Conservation (phyloP, 2,329 filamentous ascomycete species). For the Ceratocystis lukuohia region DNA sequence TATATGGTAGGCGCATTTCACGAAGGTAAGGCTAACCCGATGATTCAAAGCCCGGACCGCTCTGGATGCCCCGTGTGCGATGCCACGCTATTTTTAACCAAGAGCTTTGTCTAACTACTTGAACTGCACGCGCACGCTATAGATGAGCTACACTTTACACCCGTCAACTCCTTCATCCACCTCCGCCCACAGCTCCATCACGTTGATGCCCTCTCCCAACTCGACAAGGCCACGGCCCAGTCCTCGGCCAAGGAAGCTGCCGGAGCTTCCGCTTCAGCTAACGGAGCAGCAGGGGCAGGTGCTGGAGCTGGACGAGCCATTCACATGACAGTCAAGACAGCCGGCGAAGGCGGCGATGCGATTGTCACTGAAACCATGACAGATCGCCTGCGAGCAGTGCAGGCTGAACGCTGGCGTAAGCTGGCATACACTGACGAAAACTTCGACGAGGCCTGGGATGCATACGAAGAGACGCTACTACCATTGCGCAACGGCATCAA, state of each 20-base stretch:
- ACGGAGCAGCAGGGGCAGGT: slow-evolving; percentile 27
- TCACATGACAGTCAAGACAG: slow-evolving; percentile 74
- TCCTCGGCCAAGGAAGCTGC: slow-evolving; percentile 26
- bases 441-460: slow-evolving; percentile 57
- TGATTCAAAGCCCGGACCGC: too few species aligned
- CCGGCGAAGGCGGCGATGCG: slow-evolving; percentile 48
- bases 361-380: slow-evolving; percentile 58
- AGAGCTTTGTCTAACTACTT: neutral
- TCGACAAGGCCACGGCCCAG: slow-evolving; percentile 38
- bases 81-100: neutral
- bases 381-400: slow-evolving; percentile 60
- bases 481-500: slow-evolving; percentile 18
- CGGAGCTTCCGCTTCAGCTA: slow-evolving; percentile 23
- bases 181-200: slow-evolving; percentile 88
- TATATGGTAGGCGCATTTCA: slow-evolving; percentile 93
- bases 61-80: too few species aligned
- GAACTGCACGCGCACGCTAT: neutral
- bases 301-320: slow-evolving; percentile 55
- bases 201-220: slow-evolving; percentile 69
- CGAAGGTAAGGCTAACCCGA: slow-evolving; percentile 42
- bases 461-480: slow-evolving; percentile 59
- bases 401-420: slow-evolving; percentile 68
- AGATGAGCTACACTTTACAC: slow-evolving; percentile 80
- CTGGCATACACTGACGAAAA: slow-evolving; percentile 76
- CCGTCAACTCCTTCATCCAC: slow-evolving; percentile 69